Conservation (phyloP, 768 basidiomycete genomes). For the Termitomyces sp. region DNA sequence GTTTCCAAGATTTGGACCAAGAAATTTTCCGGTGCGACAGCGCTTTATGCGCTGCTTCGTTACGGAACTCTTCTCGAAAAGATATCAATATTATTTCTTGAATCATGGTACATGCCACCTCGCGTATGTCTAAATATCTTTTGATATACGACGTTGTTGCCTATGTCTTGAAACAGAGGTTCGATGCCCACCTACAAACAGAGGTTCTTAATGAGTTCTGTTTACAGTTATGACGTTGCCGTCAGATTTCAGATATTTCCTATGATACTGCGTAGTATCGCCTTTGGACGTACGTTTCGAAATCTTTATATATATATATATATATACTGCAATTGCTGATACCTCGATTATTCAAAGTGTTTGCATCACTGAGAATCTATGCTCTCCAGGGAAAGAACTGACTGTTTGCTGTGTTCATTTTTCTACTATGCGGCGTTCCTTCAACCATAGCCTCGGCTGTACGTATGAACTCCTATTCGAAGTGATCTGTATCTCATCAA, state of each 20-base stretch:
- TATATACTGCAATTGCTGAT: too few relatives aligned
- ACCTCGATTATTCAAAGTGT: conserved; percentile 15
- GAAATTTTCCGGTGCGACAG: conserved; percentile 23
- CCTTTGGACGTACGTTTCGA: conserved; percentile 15
- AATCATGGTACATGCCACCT: conserved; percentile 28
- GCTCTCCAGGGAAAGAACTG: conserved; percentile 22
- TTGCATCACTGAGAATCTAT: conserved; percentile 25
- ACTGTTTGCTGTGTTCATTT: conserved; percentile 20
- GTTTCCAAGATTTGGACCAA: conserved; percentile 24
- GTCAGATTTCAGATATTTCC: conserved; percentile 29
- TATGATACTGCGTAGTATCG: conserved; percentile 23
- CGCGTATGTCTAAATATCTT: conserved; percentile 15
- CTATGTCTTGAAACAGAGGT: neutral
- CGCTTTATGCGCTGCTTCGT: conserved; percentile 22
- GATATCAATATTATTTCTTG: conserved; percentile 24
- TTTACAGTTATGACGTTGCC: conserved; percentile 23
- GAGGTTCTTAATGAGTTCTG: neutral
- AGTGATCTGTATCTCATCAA: neutral
- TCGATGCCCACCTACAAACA: neutral
- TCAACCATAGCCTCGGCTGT: conserved; percentile 24
- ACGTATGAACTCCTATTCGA: neutral
- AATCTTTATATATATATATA: neutral
- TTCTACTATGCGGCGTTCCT: conserved; percentile 24
- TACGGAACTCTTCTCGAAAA: conserved; percentile 29
- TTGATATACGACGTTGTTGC: neutral